These are phyloP conservation scores for Epichloe sp. DNA, from an alignment of 2,329 filamentous ascomycete species.

Conservation along the genomic window DNA sequence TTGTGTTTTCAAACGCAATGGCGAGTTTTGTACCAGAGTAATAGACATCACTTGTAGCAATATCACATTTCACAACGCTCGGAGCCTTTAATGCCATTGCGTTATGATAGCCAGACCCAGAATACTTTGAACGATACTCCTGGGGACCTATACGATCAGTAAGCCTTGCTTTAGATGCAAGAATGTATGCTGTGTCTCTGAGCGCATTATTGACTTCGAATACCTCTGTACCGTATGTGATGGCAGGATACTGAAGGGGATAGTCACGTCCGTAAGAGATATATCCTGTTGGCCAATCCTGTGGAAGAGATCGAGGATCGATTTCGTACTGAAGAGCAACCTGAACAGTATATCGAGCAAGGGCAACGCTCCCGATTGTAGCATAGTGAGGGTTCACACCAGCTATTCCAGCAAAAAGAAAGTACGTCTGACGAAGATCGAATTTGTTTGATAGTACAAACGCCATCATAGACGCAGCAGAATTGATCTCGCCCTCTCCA, in stretches of 20 bases:
- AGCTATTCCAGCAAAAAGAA: constrained; percentile 58
- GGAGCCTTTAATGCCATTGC: constrained; percentile 33
- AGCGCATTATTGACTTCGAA: constrained; percentile 51
- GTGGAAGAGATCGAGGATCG: constrained; percentile 53
- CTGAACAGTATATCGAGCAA: constrained; percentile 58
- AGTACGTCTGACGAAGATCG: constrained; percentile 55
- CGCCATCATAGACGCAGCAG: constrained; percentile 51
- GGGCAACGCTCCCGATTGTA: constrained; percentile 53
- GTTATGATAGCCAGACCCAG: constrained; percentile 25
- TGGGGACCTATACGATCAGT: constrained; percentile 35
- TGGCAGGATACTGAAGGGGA: constrained; percentile 43
- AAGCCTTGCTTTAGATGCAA: constrained; percentile 39
- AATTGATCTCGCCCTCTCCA: constrained; percentile 63
- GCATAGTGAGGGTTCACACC: constrained; percentile 58
- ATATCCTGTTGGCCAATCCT: constrained; percentile 54
- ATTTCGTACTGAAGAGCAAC: constrained; percentile 67
- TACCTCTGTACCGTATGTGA: constrained; percentile 55
- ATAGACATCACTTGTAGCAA: constrained; percentile 60
- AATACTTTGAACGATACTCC: constrained; percentile 43
- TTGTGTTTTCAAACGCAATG: constrained; percentile 52
- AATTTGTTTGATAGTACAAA: constrained; percentile 49
- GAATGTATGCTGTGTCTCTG: constrained; percentile 35
- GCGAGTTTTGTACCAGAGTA: constrained; percentile 49
- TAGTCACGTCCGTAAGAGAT: constrained; percentile 45
- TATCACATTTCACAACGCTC: constrained; percentile 49